Base-by-base conservation (phyloP, 192 early-diverging fungal species). In the Spizellomyces sp. region DNA sequence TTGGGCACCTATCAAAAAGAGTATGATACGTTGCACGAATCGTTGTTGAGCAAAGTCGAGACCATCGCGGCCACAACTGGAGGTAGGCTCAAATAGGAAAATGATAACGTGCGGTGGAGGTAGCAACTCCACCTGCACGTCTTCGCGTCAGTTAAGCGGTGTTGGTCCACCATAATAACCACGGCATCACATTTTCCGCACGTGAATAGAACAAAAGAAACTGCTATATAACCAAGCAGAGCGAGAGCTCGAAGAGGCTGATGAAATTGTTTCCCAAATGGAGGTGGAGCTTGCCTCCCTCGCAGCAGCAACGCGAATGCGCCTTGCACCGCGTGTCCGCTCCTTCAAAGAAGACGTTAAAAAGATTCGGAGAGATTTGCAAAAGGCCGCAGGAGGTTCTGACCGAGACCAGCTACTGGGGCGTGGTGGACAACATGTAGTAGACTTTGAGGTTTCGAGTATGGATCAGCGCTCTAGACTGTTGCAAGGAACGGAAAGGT, bases 211-310 rank as follows among this genome's bases (percentile, higher is more conserved):
- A 67, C 77, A 87, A 75, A 81, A 87, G 66, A 94, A 94, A 71
- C 84, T 87, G 10, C 85, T 91, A 17, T 73, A 88, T 48, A 92
- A 91, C 61, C 89, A 92, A 12, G 81, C 89, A 22, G 89, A 94
- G 71, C 83, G 94, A 67, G 93, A 95, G 75, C 78, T 96, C 27
- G 92, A 94, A 42, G 96, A 98, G 74, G 91, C 90, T 5, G 89
- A 90, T 68, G 96, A 96, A 69, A 93, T 98, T 64, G 92, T 94
- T 54, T 88, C 87, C 58, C 94, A 96, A 84, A 93, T 98, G 90
- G 96, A 96, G 73, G 91, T 95, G 79, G 96, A 98, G 73, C 81
- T 95, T 7, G 73, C 91, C 17, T 90, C 93, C 22, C 81, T 95
- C 12, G 84, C 89, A 10, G 79, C 84, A 2, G 75, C 89, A 12